Conservation (phyloP, 2,329 filamentous ascomycete genomes). For the Aspergillus sp. region DNA sequence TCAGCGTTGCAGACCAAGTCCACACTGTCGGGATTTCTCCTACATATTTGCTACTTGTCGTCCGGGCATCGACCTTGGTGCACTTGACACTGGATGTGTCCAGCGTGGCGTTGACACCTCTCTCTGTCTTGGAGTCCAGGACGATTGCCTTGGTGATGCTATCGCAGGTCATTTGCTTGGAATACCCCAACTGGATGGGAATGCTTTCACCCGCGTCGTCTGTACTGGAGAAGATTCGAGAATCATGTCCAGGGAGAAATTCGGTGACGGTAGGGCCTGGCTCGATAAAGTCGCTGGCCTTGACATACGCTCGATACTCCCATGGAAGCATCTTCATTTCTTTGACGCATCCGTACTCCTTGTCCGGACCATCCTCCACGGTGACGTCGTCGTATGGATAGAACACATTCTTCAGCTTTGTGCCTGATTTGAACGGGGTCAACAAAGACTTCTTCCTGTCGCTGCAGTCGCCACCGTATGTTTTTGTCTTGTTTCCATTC, state of each 20-base stretch:
- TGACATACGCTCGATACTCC: no score
- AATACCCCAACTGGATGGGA: constrained; percentile 49
- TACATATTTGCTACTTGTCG: neutral
- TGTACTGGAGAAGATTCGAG: constrained; percentile 52
- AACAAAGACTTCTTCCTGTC: constrained; percentile 51
- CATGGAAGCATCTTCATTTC: constrained; percentile 18
- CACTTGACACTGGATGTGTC: constrained; percentile 50
- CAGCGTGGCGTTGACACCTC: constrained; percentile 45
- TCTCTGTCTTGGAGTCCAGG: constrained; percentile 55
- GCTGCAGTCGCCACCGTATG: constrained; percentile 60
- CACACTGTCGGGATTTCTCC: constrained; percentile 33
- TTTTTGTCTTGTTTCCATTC: constrained; percentile 48
- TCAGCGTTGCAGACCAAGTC: constrained; percentile 54
- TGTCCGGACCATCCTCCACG: constrained; percentile 48
- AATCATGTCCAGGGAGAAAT: constrained; percentile 62
- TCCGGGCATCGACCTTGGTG: constrained; percentile 34
- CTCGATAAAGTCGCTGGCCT: constrained; percentile 39
- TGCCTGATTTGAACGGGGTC: constrained; percentile 55
- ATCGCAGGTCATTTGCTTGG: constrained; percentile 61
- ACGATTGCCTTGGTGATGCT: constrained; percentile 51
- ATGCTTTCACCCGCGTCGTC: constrained; percentile 46
- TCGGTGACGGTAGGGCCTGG: constrained; percentile 60
- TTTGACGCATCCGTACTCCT: constrained; percentile 55
- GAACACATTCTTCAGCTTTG: constrained; percentile 63
- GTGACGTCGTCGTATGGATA: constrained; percentile 59